Percentiles rank a stretch among this genome's conserved stretches.
Conservation (phyloP, 108 stramenopile species). For the Discostella stelligeroides region DNA sequence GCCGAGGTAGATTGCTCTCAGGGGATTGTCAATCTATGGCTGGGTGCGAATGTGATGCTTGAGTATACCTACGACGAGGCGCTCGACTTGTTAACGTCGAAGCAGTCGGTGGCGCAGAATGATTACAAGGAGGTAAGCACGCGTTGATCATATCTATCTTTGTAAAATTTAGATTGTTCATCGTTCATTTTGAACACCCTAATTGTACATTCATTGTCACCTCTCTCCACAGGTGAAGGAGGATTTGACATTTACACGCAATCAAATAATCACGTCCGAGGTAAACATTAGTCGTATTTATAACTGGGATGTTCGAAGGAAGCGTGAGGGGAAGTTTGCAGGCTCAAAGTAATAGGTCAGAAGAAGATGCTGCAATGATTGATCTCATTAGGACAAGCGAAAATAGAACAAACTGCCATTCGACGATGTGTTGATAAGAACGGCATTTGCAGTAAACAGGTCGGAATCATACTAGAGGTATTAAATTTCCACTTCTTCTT, state of each 20-base stretch:
- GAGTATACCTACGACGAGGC: conserved; percentile 98
- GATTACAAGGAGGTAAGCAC: conserved; percentile 69
- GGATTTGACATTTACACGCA: conserved; percentile 93
- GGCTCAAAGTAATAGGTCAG: conserved; percentile 36
- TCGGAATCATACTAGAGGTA: no score
- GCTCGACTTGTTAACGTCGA: conserved; percentile 72
- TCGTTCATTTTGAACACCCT: background rate
- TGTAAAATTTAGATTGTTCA: background rate
- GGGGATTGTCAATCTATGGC: conserved; percentile 96
- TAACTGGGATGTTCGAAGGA: conserved; percentile 94
- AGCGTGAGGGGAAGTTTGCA: conserved; percentile 29
- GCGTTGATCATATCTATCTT: conserved; percentile 3
- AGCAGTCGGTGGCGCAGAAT: conserved; percentile 59
- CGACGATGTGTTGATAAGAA: no score
- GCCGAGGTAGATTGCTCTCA: conserved; percentile 86
- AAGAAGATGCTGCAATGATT: conserved; percentile 57
- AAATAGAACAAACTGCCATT: no score
- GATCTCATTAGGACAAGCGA: conserved; percentile 1
- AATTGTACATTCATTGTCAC: background rate
- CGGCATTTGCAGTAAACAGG: no score
- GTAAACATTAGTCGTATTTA: conserved; percentile 97
- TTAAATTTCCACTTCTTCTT: no score
- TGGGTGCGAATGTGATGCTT: conserved; percentile 99
- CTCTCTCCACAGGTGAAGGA: conserved; percentile 46
- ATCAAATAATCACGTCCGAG: conserved; percentile 96